Conservation (phyloP, 2,329 filamentous ascomycete genomes). For the Bipolaris bicolor region DNA sequence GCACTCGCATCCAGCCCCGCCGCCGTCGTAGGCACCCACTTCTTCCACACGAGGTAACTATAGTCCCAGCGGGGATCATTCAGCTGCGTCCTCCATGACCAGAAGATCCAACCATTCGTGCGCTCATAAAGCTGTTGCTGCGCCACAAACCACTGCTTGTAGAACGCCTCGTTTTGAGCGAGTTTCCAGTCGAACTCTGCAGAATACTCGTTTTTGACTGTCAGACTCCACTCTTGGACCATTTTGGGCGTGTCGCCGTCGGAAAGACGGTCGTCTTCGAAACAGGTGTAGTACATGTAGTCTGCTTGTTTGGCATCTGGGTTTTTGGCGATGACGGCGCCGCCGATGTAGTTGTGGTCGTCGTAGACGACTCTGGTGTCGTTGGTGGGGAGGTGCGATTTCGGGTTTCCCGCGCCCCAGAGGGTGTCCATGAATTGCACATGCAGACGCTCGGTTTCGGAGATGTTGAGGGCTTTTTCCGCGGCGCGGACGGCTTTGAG, state of each 20-base stretch:
- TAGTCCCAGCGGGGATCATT: constrained; percentile 61
- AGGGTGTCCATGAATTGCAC: constrained; percentile 60
- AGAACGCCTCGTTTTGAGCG: constrained; percentile 55
- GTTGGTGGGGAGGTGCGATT: constrained; percentile 51
- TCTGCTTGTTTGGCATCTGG: constrained; percentile 49
- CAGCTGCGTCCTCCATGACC: constrained; percentile 64
- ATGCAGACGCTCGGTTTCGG: constrained; percentile 56
- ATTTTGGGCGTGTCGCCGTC: constrained; percentile 53
- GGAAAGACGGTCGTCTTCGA: constrained; percentile 50
- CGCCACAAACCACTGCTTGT: constrained; percentile 63
- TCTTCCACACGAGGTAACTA: constrained; percentile 24
- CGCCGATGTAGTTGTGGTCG: constrained; percentile 63
- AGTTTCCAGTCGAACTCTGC: constrained; percentile 51
- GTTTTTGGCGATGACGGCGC: constrained; percentile 41
- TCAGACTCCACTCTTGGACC: constrained; percentile 67
- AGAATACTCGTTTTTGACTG: constrained; percentile 56
- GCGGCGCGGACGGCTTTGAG: constrained; percentile 55
- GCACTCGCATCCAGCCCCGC: constrained; percentile 10
- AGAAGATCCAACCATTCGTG: constrained; percentile 64
- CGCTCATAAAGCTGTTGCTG: constrained; percentile 63
- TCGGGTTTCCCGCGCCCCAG: constrained; percentile 65
- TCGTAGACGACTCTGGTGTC: constrained; percentile 59
- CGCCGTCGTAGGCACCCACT: constrained; percentile 11
- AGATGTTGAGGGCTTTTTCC: constrained; percentile 55
- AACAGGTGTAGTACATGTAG: constrained; percentile 61